Evolutionary conservation across 106 monocot species (phyloP).

Genomic region (Acanthochlamys bracteata): DNA sequence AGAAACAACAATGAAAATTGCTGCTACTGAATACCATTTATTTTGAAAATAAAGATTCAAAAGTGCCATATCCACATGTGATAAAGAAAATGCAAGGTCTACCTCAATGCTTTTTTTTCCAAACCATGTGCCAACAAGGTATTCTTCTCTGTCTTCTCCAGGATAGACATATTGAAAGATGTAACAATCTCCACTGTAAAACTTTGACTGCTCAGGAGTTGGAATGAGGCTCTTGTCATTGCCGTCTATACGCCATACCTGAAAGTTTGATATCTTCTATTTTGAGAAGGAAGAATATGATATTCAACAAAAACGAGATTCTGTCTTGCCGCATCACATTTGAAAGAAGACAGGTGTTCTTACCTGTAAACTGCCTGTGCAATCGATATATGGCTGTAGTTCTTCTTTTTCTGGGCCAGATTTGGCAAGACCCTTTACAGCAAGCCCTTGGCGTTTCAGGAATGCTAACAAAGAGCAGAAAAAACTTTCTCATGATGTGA

Average conservation of each 20-base stretch:
- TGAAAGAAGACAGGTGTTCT: neutral
- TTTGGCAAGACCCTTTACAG: conserved; percentile 87
- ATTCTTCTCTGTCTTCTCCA: conserved; percentile 79
- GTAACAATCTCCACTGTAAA: conserved; percentile 93
- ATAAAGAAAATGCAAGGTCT: neutral
- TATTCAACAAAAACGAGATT: too few relatives aligned
- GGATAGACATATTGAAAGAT: conserved; percentile 90
- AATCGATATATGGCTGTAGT: conserved; percentile 80
- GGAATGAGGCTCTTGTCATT: conserved; percentile 66
- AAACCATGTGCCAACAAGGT: conserved; percentile 92
- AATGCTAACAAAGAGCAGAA: conserved; percentile 34
- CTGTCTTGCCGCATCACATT: neutral
- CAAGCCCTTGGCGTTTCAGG: conserved; percentile 83
- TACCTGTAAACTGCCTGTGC: conserved; percentile 85
- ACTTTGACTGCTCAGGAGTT: conserved; percentile 68
- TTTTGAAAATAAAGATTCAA: neutral
- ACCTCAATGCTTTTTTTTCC: conserved; percentile 81
- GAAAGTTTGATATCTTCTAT: neutral
- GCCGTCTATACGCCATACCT: conserved; percentile 92
- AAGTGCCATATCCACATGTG: neutral
- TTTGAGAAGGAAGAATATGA: too few relatives aligned
- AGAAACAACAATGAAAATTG: too few relatives aligned
- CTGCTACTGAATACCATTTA: neutral
- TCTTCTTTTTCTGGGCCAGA: conserved; percentile 69
- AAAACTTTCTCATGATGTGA: neutral